Percentiles rank a stretch among this genome's conserved stretches.
Evolutionary conservation across 2,329 filamentous ascomycete species (phyloP).

Genomic region (Penicillium frequentans): DNA sequence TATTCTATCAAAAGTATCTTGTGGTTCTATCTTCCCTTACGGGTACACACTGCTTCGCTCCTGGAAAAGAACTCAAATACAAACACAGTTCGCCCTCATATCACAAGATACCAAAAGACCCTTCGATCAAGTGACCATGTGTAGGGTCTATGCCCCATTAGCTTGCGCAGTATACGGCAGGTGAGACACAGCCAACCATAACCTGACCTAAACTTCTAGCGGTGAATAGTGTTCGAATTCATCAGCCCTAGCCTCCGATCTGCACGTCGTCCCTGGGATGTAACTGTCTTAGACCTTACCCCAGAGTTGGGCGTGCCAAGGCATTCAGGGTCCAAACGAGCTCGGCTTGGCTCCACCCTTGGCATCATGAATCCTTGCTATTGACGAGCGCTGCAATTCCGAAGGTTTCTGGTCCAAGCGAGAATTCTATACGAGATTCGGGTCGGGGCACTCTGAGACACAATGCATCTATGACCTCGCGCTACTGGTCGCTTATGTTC

Average conservation of each 20-base stretch:
- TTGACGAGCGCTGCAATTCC: not conserved
- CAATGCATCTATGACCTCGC: not conserved
- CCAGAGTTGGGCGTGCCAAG: conserved; percentile 4
- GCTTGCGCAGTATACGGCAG: not conserved
- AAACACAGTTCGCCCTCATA: not conserved
- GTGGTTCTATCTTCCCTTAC: too few species aligned
- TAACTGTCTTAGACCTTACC: conserved; percentile 22
- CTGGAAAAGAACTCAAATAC: not conserved
- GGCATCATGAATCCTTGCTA: conserved; percentile 6
- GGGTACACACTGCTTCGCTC: not conserved
- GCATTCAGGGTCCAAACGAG: not conserved
- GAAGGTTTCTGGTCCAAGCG: not conserved
- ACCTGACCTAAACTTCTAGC: not conserved
- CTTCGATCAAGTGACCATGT: not conserved
- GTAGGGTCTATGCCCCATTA: not conserved
- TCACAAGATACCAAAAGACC: not conserved
- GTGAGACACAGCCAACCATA: conserved; percentile 24
- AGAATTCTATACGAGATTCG: not conserved
- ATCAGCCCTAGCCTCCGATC: not conserved
- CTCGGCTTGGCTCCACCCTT: not conserved
- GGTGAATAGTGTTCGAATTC: not conserved
- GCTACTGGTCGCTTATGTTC: not conserved
- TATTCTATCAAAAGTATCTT: not conserved
- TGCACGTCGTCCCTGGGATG: conserved; percentile 11
- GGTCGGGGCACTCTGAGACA: conserved; percentile 14